A percentile compares a stretch with the other conserved stretches of the same genome.
Conservation (phyloP, 352 stramenopile genomes). For the Pseudoperonospora humuli region DNA sequence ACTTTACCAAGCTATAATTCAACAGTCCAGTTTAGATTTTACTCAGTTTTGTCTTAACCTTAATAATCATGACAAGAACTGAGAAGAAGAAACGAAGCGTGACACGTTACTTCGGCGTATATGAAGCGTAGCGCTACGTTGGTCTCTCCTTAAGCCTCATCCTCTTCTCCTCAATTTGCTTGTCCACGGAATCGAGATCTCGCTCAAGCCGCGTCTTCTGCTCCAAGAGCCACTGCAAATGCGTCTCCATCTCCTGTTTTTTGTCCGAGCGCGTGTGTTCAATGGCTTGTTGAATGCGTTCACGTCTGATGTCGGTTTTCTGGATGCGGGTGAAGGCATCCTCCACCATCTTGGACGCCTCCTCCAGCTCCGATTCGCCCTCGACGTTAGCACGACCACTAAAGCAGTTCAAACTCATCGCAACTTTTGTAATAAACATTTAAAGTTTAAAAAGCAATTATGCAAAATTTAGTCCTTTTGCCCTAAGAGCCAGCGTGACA, state of each 20-base stretch:
- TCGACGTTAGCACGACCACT: constrained; percentile 40
- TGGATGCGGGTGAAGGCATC: constrained; percentile 48
- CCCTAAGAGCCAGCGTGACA: too few species aligned
- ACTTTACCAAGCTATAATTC: constrained; percentile 51
- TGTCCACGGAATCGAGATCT: constrained; percentile 37
- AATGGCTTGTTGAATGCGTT: constrained; percentile 33
- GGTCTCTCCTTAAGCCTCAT: constrained; percentile 47
- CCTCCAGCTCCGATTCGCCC: constrained; percentile 61
- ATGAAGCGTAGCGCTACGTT: background rate
- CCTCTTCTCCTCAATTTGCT: constrained; percentile 44
- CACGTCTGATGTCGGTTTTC: constrained; percentile 39
- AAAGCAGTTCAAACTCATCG: constrained; percentile 67
- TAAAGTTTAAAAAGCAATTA: too few species aligned
- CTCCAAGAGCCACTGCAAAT: constrained; percentile 48
- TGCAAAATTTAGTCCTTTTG: too few species aligned
- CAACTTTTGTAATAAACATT: background rate
- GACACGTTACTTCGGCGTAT: too few species aligned
- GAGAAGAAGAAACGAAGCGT: too few species aligned
- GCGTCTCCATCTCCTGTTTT: constrained; percentile 36
- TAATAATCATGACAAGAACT: too few species aligned
- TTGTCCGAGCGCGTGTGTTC: constrained; percentile 26
- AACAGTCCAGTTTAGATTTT: constrained; percentile 5
- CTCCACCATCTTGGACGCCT: constrained; percentile 56
- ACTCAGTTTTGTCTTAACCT: background rate
- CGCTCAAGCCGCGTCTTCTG: constrained; percentile 40